Evolutionary conservation across 306 rosid genomes (phyloP).

Genomic region (barrel medic (Medicago truncatula)): DNA sequence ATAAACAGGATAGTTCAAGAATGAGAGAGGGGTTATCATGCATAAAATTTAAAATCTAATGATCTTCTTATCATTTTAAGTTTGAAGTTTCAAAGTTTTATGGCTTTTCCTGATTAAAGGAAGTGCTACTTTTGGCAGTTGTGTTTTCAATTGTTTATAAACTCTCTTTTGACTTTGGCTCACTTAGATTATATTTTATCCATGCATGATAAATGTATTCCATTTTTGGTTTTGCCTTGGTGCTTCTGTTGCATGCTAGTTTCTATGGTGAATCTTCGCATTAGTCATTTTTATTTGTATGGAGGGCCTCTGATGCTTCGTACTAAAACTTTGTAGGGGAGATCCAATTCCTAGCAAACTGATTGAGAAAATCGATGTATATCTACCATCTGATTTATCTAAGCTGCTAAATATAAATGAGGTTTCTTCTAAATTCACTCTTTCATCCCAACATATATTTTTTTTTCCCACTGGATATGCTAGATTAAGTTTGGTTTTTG

Average conservation of each 20-base stretch:
- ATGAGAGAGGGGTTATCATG: not conserved
- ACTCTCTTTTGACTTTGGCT: slow-evolving; percentile 27
- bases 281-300: slow-evolving; percentile 27
- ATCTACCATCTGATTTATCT: slow-evolving; percentile 73
- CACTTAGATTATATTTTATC: slow-evolving; percentile 17
- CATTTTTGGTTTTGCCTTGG: slow-evolving; percentile 21
- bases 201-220: slow-evolving; percentile 35
- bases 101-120: slow-evolving; percentile 10
- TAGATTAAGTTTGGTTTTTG: slow-evolving; percentile 16
- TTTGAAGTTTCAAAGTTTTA: not conserved
- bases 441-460: slow-evolving; percentile 31
- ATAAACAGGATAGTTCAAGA: not conserved
- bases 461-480: slow-evolving; percentile 6
- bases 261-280: slow-evolving; percentile 24
- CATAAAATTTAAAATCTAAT: slow-evolving; percentile 17
- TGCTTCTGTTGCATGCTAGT: slow-evolving; percentile 34
- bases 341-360: slow-evolving; percentile 75
- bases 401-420: slow-evolving; percentile 56
- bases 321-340: slow-evolving; percentile 69
- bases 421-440: slow-evolving; percentile 61
- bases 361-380: slow-evolving; percentile 77
- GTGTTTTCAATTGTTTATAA: slow-evolving; percentile 21
- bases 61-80: slow-evolving; percentile 19
- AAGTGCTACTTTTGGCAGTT: slow-evolving; percentile 16
- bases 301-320: slow-evolving; percentile 39